phyloP scores from a whole-genome alignment of 768 basidiomycete genomes.

The Boletellus sp. region DNA sequence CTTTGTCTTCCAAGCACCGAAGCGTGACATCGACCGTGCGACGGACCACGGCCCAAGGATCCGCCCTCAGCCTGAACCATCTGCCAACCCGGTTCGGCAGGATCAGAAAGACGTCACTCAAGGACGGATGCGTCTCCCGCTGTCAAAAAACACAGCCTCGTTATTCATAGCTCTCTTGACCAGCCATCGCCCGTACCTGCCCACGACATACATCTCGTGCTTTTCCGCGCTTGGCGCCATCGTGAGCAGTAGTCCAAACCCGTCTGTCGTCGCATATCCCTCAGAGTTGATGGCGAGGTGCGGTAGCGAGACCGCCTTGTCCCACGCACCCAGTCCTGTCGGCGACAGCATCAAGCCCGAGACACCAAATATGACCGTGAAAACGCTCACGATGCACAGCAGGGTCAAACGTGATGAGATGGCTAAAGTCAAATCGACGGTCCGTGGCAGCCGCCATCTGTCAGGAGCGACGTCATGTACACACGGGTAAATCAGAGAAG shows the following conservation, averaged over 20 bases:
- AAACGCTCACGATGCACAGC: conserved; percentile 23
- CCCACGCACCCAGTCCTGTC: conserved; percentile 30
- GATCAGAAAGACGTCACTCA: conserved; percentile 35
- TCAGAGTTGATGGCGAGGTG: conserved; percentile 41
- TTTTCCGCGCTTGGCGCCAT: conserved; percentile 18
- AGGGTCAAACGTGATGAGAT: conserved; percentile 29
- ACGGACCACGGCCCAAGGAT: conserved; percentile 16
- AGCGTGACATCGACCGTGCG: conserved; percentile 17
- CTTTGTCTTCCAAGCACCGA: conserved; percentile 16
- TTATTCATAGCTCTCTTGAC: background rate
- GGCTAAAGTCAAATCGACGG: conserved; percentile 21
- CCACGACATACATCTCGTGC: conserved; percentile 12
- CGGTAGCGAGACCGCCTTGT: conserved; percentile 25
- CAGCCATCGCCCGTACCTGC: background rate
- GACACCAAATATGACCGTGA: too few species aligned
- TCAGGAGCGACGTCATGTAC: too few species aligned
- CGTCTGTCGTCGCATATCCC: conserved; percentile 36
- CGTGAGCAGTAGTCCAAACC: conserved; percentile 33
- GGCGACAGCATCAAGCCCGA: conserved; percentile 11
- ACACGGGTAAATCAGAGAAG: too few species aligned
- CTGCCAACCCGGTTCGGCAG: conserved; percentile 28
- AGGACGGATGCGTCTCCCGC: conserved; percentile 33
- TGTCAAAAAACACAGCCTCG: conserved; percentile 2
- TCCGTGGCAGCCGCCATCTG: conserved; percentile 27
- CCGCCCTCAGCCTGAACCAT: conserved; percentile 21